Base-by-base conservation (phyloP, 495 filamentous ascomycete species). In the Tuber aestivum region DNA sequence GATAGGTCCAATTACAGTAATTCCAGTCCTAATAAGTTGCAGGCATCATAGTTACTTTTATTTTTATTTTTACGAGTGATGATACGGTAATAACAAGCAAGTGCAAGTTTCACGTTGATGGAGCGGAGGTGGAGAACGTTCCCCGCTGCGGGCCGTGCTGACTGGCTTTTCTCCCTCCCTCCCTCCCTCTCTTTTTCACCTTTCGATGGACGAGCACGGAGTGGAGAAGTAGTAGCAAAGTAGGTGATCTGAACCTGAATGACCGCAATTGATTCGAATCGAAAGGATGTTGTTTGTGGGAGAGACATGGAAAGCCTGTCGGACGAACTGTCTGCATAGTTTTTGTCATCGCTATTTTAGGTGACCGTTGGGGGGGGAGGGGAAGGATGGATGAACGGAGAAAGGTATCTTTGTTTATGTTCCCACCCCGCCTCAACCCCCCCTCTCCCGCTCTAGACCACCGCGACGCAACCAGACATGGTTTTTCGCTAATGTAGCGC, bases 121-220 rank as follows among this genome's bases (percentile, higher is more conserved):
- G 56, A 65, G 56, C 32, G 56, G 56, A 65, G 56, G 27, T 65
- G 56, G 5, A 65, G 27, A 65, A 35, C 56, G 56, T 35, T 35
- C 56, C 56, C 56, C 56, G 56, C 56, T 65, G 56, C 56, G 56
- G 56, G 56, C 56, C 56, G 56, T 65, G 27, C 56, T 65, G 56
- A 65, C 16, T 27, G 56, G 12, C 27, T 65, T 65, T 65, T 65
- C 7, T 14, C 16, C 3, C n/a, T 27, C 9, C 27, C 50, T 14
- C 14, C 6, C 20, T 27, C 10, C 21, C 44, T 20, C 21, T 45
- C 44, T 20, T 20, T 45, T 56, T 56, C n/a, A 21, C 48, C 23
- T 56, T 61, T 61, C 56, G 14, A 35, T 65, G 27, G 32, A 5
- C 56, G 3, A 27, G 20, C 35, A 14, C 20, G 27, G 56, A 3